Evolutionary conservation across 208 protist species (phyloP).

Genomic region (Trypanosoma theileri): DNA sequence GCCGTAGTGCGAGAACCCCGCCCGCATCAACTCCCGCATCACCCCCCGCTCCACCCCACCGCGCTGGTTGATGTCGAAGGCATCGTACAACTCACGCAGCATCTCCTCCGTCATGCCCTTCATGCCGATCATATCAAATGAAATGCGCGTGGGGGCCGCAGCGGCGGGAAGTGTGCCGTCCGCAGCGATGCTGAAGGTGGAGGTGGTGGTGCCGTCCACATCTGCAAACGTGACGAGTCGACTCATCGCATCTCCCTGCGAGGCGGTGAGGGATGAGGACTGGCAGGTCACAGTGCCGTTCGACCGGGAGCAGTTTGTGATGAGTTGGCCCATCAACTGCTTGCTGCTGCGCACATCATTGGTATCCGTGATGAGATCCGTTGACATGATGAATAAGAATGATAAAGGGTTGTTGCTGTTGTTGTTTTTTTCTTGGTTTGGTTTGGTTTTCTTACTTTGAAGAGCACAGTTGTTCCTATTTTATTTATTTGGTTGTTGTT

Average conservation of each 20-base stretch:
- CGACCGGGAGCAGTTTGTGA: background rate
- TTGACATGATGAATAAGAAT: background rate
- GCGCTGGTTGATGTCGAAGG: constrained; percentile 24
- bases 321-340: constrained; percentile 9
- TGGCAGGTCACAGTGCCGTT: background rate
- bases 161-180: background rate
- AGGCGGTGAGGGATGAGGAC: background rate
- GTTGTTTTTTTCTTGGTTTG: background rate
- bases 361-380: background rate
- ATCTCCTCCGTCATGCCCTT: constrained; percentile 22
- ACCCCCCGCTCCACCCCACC: constrained; percentile 28
- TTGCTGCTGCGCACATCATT: background rate
- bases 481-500: background rate
- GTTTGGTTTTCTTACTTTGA: too few species aligned
- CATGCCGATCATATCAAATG: constrained; percentile 33
- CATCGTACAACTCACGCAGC: constrained; percentile 29
- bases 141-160: background rate
- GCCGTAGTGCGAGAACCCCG: constrained; percentile 28
- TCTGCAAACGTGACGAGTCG: constrained; percentile 14
- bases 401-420: too few species aligned
- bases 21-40: constrained; percentile 30
- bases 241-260: background rate
- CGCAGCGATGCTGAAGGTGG: background rate
- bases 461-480: background rate
- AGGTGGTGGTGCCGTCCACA: background rate